Percentiles rank a stretch among this genome's conserved stretches.
Conservation (phyloP, 2,329 filamentous ascomycete species). For the Aspergillus ibericus region DNA sequence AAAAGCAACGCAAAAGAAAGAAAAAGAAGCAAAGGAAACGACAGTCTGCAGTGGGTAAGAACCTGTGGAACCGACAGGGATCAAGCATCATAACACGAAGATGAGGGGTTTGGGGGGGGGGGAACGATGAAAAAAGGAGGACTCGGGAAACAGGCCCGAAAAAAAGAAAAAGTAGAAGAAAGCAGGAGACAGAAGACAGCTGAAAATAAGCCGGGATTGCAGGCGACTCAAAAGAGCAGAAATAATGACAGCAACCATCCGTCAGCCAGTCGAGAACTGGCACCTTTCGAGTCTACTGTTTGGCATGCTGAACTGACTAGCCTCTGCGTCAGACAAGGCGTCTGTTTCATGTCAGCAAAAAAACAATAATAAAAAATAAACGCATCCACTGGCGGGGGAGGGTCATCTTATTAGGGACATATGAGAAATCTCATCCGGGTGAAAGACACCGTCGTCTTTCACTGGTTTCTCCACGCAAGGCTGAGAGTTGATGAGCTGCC, state of each 20-base stretch:
- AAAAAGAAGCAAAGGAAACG: neutral
- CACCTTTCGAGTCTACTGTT: neutral
- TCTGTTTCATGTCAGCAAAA: neutral
- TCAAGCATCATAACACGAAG: conserved; percentile 15
- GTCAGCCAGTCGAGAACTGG: neutral
- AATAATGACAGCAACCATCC: neutral
- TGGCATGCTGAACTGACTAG: neutral
- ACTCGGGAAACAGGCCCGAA: neutral
- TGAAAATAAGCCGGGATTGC: neutral
- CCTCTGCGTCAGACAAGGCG: neutral
- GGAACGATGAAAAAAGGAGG: conserved; percentile 17
- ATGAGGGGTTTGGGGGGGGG: conserved; percentile 21
- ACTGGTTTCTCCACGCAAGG: neutral
- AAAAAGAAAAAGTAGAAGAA: neutral
- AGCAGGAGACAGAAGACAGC: neutral
- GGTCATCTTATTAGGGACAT: neutral
- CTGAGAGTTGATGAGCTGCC: neutral
- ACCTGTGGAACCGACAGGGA: conserved; percentile 14
- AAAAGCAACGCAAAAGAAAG: neutral
- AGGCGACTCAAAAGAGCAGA: conserved; percentile 2
- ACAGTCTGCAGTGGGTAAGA: neutral
- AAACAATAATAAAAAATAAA: neutral
- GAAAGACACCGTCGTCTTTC: neutral
- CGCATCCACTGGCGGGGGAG: neutral
- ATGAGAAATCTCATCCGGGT: neutral